These are phyloP conservation scores for Acanthamoeba triangularis DNA, from an alignment of 208 protist species.

Conservation along the genomic window DNA sequence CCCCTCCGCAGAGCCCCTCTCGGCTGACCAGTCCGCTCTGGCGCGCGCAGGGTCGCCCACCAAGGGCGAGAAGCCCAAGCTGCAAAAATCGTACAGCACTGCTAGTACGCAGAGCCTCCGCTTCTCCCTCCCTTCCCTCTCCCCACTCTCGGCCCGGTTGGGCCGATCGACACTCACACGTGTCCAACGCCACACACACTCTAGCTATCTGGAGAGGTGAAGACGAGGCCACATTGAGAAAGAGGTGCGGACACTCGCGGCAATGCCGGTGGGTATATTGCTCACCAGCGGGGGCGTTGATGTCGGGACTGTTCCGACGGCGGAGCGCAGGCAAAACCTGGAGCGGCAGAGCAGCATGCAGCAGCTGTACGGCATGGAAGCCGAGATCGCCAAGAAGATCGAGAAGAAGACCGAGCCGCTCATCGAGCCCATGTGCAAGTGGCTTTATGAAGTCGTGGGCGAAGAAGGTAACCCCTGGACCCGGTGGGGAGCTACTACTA, in stretches of 20 bases:
- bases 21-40: too few species aligned
- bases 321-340: not conserved
- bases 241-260: not conserved
- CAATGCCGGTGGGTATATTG: too few species aligned
- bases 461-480: not conserved
- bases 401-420: slow-evolving; percentile 29
- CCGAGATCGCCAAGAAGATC: slow-evolving; percentile 51
- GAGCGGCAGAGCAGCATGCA: slow-evolving; percentile 18
- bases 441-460: slow-evolving; percentile 11
- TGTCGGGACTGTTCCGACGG: not conserved
- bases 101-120: not conserved
- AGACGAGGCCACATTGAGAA: slow-evolving; percentile 8
- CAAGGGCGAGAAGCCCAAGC: not conserved
- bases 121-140: not conserved
- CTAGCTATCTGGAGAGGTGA: not conserved
- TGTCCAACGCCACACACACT: not conserved
- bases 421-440: slow-evolving; percentile 40
- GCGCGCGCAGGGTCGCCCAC: not conserved
- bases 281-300: not conserved
- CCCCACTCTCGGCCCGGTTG: not conserved
- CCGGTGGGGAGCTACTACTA: not conserved
- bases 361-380: slow-evolving; percentile 56
- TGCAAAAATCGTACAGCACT: slow-evolving; percentile 1
- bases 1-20: too few species aligned
- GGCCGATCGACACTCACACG: too few species aligned